These are phyloP conservation scores for Lachancea sp. DNA, from an alignment of 805 yeast genomes.

Conservation along the genomic window DNA sequence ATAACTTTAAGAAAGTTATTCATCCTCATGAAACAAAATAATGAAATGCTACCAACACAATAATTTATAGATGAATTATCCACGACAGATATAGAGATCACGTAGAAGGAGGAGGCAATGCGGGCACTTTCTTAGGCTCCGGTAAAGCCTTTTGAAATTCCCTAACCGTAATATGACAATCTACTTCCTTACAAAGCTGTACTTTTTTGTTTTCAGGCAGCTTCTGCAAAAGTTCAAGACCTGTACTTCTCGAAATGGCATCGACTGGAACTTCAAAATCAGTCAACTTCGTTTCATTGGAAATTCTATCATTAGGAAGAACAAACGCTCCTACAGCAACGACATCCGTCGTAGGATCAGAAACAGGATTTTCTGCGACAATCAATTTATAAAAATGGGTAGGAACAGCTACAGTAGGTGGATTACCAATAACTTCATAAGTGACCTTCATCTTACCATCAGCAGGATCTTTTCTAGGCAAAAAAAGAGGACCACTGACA, in stretches of 20 bases:
- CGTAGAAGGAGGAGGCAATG: slow-evolving; percentile 5
- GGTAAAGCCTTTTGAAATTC: slow-evolving; percentile 50
- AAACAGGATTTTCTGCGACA: slow-evolving; percentile 64
- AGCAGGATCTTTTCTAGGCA: slow-evolving; percentile 63
- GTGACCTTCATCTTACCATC: slow-evolving; percentile 82
- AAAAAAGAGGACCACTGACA: slow-evolving; percentile 88
- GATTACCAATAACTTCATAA: slow-evolving; percentile 93
- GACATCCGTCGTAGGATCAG: slow-evolving; percentile 28
- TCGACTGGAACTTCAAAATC: slow-evolving; percentile 83
- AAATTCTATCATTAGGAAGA: slow-evolving; percentile 77
- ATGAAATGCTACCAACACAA: too few species aligned
- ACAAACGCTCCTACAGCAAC: slow-evolving; percentile 89
- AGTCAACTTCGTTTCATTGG: slow-evolving; percentile 62
- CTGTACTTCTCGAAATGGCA: slow-evolving; percentile 81
- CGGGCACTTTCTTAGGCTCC: slow-evolving; percentile 1
- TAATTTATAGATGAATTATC: too few species aligned
- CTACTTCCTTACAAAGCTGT: slow-evolving; percentile 71
- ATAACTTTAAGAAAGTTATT: neutral
- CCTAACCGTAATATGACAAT: slow-evolving; percentile 73
- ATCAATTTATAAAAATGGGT: slow-evolving; percentile 91
- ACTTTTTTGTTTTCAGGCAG: slow-evolving; percentile 52
- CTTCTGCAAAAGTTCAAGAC: slow-evolving; percentile 70
- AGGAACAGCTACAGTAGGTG: slow-evolving; percentile 95
- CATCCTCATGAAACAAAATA: neutral
- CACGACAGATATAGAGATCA: neutral